Evolutionary conservation across 768 basidiomycete genomes (phyloP).

Genomic region (Trametes cingulata): DNA sequence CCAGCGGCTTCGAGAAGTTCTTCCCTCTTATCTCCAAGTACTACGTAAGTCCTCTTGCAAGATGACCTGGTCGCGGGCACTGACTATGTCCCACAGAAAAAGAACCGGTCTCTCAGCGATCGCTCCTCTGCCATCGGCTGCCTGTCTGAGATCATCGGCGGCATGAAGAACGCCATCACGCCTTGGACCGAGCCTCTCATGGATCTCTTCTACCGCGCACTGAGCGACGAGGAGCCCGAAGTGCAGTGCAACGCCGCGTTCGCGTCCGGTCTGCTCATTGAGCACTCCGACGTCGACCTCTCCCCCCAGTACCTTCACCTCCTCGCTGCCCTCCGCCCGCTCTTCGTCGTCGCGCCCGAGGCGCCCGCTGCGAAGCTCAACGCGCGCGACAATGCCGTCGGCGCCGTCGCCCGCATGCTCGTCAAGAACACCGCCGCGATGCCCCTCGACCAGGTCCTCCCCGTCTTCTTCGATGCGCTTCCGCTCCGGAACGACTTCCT

Average conservation of each 20-base stretch:
- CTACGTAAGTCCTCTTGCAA: constrained; percentile 59
- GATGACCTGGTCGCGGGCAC: background rate
- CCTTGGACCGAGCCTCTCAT: constrained; percentile 80
- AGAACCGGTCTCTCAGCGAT: constrained; percentile 85
- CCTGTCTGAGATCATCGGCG: constrained; percentile 92
- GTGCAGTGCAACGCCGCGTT: constrained; percentile 97
- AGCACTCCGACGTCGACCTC: constrained; percentile 81
- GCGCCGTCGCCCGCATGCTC: constrained; percentile 88
- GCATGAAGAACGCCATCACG: constrained; percentile 85
- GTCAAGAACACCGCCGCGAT: constrained; percentile 73
- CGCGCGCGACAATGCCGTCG: constrained; percentile 95
- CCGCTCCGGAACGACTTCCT: constrained; percentile 87
- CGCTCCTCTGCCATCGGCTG: constrained; percentile 92
- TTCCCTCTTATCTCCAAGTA: constrained; percentile 88
- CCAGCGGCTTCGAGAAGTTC: constrained; percentile 80
- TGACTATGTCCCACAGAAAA: constrained; percentile 52
- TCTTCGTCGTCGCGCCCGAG: constrained; percentile 70
- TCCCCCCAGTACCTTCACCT: constrained; percentile 77
- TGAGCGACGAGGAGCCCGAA: constrained; percentile 85
- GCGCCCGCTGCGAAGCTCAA: constrained; percentile 70
- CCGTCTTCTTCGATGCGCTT: constrained; percentile 76
- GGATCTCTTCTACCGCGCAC: constrained; percentile 80
- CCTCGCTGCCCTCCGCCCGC: constrained; percentile 75
- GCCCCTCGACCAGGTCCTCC: constrained; percentile 90
- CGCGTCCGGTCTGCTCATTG: constrained; percentile 87